Percentiles rank a stretch among this genome's conserved stretches.
Conservation (phyloP, 768 basidiomycete genomes). For the Lentinula guzmanii region DNA sequence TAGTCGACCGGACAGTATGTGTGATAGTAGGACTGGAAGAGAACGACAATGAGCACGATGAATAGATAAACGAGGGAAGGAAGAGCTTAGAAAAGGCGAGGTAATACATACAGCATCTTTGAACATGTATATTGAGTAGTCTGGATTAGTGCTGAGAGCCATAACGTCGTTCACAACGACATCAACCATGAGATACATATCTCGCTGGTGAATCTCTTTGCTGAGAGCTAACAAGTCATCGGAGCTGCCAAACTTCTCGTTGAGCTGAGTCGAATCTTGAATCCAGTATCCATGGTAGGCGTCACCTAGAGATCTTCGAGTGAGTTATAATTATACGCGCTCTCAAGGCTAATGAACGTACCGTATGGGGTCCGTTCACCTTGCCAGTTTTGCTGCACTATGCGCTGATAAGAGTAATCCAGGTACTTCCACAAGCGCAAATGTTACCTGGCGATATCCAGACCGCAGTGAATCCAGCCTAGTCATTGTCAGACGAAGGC, state of each 20-base stretch:
- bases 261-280: conserved; percentile 55
- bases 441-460: conserved; percentile 64
- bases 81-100: not conserved
- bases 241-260: conserved; percentile 57
- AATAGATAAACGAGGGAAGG: not conserved
- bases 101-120: conserved; percentile 43
- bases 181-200: conserved; percentile 88
- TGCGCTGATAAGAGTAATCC: not conserved
- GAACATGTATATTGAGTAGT: conserved; percentile 64
- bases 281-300: conserved; percentile 88
- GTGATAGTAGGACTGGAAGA: conserved; percentile 59
- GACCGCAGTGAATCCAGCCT: conserved; percentile 29
- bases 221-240: conserved; percentile 61
- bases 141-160: conserved; percentile 54
- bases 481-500: not conserved
- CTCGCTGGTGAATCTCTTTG: conserved; percentile 56
- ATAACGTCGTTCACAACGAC: conserved; percentile 86
- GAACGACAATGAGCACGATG: not conserved
- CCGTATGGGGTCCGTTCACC: conserved; percentile 60
- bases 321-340: not conserved
- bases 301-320: conserved; percentile 38
- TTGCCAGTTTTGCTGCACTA: conserved; percentile 70
- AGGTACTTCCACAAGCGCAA: not conserved
- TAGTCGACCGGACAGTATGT: conserved; percentile 73
- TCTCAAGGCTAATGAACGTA: not conserved